Evolutionary conservation across 441 rosid species (phyloP).

Genomic region (Jatropha podagrica): DNA sequence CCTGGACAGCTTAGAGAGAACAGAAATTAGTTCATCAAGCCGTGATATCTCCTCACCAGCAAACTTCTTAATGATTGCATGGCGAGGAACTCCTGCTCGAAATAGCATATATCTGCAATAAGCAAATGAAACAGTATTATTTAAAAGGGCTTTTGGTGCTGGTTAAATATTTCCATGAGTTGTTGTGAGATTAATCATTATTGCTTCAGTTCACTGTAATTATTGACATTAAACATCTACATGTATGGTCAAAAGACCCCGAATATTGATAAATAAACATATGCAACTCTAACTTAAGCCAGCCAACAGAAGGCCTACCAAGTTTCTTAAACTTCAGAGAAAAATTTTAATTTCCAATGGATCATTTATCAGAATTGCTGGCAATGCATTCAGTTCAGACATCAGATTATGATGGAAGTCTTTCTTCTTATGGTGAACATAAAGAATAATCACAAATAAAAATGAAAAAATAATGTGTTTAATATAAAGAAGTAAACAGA

Average conservation of each 20-base stretch:
- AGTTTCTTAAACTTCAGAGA: neutral
- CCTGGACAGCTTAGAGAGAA: conserved; percentile 64
- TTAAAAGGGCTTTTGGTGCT: neutral
- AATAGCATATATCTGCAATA: conserved; percentile 84
- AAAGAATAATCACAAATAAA: neutral
- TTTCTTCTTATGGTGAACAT: neutral
- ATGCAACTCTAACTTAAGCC: neutral
- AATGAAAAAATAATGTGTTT: neutral
- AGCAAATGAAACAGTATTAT: neutral
- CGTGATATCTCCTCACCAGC: conserved; percentile 81
- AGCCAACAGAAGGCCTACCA: conserved; percentile 1
- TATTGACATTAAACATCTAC: neutral
- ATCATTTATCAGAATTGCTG: neutral
- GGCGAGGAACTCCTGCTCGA: conserved; percentile 97
- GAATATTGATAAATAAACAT: neutral
- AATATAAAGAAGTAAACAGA: neutral
- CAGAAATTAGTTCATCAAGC: conserved; percentile 68
- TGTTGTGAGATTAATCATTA: neutral
- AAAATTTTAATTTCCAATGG: neutral
- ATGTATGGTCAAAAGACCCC: neutral
- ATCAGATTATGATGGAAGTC: neutral
- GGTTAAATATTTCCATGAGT: neutral
- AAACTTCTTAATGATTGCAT: conserved; percentile 91
- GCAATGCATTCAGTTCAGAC: neutral
- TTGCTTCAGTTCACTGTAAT: neutral